phyloP scores from a whole-genome alignment of 225 moss, liverwort and hornwort genomes.

The Marchantia paleacea region DNA sequence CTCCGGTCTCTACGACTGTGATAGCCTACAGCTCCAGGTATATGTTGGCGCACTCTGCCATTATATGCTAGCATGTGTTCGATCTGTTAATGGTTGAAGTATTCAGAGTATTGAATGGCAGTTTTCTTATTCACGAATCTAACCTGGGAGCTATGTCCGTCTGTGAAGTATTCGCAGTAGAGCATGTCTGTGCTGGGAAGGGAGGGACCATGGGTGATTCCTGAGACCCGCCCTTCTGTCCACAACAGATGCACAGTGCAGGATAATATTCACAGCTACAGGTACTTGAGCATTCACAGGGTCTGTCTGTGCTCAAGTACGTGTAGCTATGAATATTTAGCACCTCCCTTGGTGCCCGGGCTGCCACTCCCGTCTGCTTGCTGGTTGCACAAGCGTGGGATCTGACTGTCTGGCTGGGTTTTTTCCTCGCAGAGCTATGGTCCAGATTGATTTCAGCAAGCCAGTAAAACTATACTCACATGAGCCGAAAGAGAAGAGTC shows the following conservation, averaged over 20 bases:
- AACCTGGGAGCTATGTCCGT: not conserved
- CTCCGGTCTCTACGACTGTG: conserved; percentile 61
- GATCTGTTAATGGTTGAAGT: not conserved
- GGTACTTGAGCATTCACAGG: conserved; percentile 12
- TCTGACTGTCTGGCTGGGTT: not conserved
- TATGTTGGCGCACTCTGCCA: not conserved
- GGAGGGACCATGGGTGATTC: not conserved
- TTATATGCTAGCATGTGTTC: not conserved
- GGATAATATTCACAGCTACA: conserved; percentile 4
- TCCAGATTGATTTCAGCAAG: conserved; percentile 84
- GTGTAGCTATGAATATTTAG: not conserved
- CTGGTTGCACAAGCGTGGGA: not conserved
- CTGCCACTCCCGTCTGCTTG: not conserved
- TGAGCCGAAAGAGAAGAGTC: conserved; percentile 23
- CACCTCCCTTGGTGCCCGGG: not conserved
- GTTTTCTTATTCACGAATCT: too few species aligned
- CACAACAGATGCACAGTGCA: not conserved
- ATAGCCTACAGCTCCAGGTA: conserved; percentile 97
- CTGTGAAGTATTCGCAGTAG: not conserved
- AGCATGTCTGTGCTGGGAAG: conserved; percentile 2
- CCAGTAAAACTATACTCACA: conserved; percentile 37
- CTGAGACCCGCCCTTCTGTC: not conserved
- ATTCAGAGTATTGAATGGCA: not conserved
- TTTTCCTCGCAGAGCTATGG: conserved; percentile 78
- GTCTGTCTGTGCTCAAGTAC: conserved; percentile 4